Percentiles rank a stretch among this genome's conserved stretches.
phyloP scores from a whole-genome alignment of 306 rosid genomes.

The Sicyos edulis region DNA sequence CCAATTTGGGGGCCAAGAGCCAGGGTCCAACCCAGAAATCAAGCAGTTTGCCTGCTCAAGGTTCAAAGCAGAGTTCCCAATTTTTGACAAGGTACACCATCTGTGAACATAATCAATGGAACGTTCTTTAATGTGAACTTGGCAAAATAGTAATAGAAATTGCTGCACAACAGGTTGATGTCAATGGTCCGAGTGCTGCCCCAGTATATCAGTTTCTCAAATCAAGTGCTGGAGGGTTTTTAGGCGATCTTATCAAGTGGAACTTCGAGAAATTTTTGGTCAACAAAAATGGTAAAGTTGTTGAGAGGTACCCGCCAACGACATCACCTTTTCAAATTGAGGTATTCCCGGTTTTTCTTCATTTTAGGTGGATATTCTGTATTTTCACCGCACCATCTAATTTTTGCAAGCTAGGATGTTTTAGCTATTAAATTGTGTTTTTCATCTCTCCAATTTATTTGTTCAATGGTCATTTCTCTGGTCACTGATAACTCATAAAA shows the following conservation, averaged over 20 bases:
- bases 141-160: constrained; percentile 18
- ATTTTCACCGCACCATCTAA: background rate
- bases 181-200: constrained; percentile 88
- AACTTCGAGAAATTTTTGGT: constrained; percentile 95
- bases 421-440: background rate
- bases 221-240: constrained; percentile 80
- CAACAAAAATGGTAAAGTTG: constrained; percentile 89
- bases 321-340: constrained; percentile 96
- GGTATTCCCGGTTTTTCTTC: constrained; percentile 38
- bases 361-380: background rate
- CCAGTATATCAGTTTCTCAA: constrained; percentile 91
- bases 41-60: constrained; percentile 93
- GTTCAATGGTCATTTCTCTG: background rate
- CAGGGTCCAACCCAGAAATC: constrained; percentile 86
- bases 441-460: background rate
- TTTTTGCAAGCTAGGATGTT: background rate
- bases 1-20: constrained; percentile 97
- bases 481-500: too few species aligned
- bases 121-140: background rate
- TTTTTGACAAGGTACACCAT: constrained; percentile 76
- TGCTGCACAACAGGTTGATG: constrained; percentile 70
- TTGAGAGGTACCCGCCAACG: constrained; percentile 86
- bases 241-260: constrained; percentile 89
- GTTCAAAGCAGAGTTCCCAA: constrained; percentile 89
- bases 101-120: background rate